Evolutionary conservation across 768 basidiomycete species (phyloP), one percentile per base, ranked within the genome.

Genomic region (Tylopilus rubrobrunneus): DNA sequence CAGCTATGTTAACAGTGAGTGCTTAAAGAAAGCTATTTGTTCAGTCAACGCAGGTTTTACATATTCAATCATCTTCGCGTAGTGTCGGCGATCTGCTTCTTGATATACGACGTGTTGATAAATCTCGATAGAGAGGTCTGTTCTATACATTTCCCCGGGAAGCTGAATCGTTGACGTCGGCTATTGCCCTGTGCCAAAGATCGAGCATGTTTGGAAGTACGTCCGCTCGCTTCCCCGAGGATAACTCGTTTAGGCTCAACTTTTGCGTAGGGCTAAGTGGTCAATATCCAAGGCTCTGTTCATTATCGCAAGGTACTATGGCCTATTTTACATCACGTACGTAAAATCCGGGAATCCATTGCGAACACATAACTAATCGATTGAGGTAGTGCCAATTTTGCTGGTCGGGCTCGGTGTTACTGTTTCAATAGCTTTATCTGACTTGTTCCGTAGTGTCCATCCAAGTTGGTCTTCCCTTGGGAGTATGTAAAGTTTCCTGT

Each of bases 81-180:
- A 54, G 49, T 54, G 17, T 33, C 48, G 3, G 21, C 42, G 5
- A 51, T 45, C 2, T 14, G 28, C 42, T 45, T 51, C 15, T 21
- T 54, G 28, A 0, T 54, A 3, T 51, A 51, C 3, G 53, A 54
- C 14, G 12, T 54, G 7, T 39, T 51, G 53, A 51, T 54, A 17
- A 54, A 54, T 34, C 25, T 54, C 4, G 53, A 54, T 5, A 49
- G 34, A n/a, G 53, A 54, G 53, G 53, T 54, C 25, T 42, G 52
- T 36, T 27, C 29, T 21, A 31, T n/a, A 9, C 14, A 34, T 34
- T 12, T 34, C 10, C 11, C 33, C 4, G 3, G 12, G 10, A 34
- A 34, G 9, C 9, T 12, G 17, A n/a, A 9, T 15, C 6, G 6
- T n/a, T 48, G 10, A 46, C 33, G 8, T n/a, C 31, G 15, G 36